A percentile compares a stretch with the other conserved stretches of the same genome.
Conservation (phyloP, 2,329 filamentous ascomycete genomes). For the Amauroascus verrucosus region DNA sequence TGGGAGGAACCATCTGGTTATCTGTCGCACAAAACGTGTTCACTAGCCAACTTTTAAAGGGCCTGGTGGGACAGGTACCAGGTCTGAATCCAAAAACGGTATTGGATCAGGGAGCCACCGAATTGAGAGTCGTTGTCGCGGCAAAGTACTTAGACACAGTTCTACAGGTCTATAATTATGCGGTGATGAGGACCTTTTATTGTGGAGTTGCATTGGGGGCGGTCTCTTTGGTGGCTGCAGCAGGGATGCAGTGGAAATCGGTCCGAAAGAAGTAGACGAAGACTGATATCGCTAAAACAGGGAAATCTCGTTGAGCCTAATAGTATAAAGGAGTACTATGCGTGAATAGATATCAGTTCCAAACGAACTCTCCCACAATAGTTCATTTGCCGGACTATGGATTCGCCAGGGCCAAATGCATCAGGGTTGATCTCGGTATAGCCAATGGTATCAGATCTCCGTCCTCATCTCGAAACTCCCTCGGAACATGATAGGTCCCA, state of each 20-base stretch:
- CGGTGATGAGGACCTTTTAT: slow-evolving; percentile 28
- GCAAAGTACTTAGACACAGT: slow-evolving; percentile 23
- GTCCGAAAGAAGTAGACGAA: background rate
- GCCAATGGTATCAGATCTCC: too few species aligned
- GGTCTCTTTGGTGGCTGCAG: background rate
- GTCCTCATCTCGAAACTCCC: too few species aligned
- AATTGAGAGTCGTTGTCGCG: slow-evolving; percentile 25
- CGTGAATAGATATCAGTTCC: too few species aligned
- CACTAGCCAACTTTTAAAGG: slow-evolving; percentile 26
- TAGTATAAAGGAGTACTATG: background rate
- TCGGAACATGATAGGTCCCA: too few species aligned
- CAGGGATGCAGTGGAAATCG: slow-evolving; percentile 9
- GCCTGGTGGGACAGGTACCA: slow-evolving; percentile 22
- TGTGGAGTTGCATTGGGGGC: background rate
- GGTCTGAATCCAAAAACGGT: slow-evolving; percentile 23
- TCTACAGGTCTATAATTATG: slow-evolving; percentile 29
- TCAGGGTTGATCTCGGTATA: too few species aligned
- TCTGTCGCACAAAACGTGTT: slow-evolving; percentile 33
- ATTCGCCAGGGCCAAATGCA: too few species aligned
- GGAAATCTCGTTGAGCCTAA: background rate
- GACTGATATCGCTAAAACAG: background rate
- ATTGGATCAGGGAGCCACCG: slow-evolving; percentile 30
- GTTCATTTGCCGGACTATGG: too few species aligned
- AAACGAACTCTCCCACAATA: too few species aligned
- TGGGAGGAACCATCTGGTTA: slow-evolving; percentile 32